Percentiles rank a stretch among this genome's conserved stretches.
Evolutionary conservation across 768 basidiomycete genomes (phyloP).

Genomic region (Lactarius sanguifluus): DNA sequence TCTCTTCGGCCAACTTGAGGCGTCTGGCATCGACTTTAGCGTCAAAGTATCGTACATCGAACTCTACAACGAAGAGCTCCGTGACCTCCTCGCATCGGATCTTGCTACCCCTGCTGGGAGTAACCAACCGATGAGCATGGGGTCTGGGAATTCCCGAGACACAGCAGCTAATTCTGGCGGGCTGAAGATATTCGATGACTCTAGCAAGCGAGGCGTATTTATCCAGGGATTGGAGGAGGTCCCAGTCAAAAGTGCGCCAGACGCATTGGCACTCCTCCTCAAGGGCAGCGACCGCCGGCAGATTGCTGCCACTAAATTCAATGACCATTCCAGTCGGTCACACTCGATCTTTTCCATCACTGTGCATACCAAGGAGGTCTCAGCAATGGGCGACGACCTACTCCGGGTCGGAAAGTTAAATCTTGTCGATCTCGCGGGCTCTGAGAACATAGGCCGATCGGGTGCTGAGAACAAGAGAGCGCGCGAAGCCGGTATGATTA

Average conservation of each 20-base stretch:
- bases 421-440: slow-evolving; percentile 95
- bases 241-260: slow-evolving; percentile 75
- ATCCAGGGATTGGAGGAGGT: slow-evolving; percentile 96
- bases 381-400: slow-evolving; percentile 77
- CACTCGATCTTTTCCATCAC: slow-evolving; percentile 98
- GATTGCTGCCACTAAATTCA: slow-evolving; percentile 95
- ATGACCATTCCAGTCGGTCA: slow-evolving; percentile 95
- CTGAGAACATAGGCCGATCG: slow-evolving; percentile 94
- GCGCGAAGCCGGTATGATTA: slow-evolving; percentile 98
- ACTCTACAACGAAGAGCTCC: slow-evolving; percentile 96
- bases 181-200: slow-evolving; percentile 93
- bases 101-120: slow-evolving; percentile 64
- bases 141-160: slow-evolving; percentile 47
- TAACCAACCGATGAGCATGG: slow-evolving; percentile 78
- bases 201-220: slow-evolving; percentile 81
- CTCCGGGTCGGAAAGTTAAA: slow-evolving; percentile 94
- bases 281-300: slow-evolving; percentile 91
- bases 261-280: slow-evolving; percentile 79
- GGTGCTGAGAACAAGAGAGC: slow-evolving; percentile 96
- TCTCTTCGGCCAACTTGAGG: slow-evolving; percentile 86
- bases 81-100: slow-evolving; percentile 87
- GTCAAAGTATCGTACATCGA: slow-evolving; percentile 95
- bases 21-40: slow-evolving; percentile 74
- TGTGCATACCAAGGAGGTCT: slow-evolving; percentile 85
- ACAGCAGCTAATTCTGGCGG: slow-evolving; percentile 42